These are phyloP conservation scores for Linderniella brevidens DNA, from an alignment of 257 asterid genomes.

Conservation along the genomic window DNA sequence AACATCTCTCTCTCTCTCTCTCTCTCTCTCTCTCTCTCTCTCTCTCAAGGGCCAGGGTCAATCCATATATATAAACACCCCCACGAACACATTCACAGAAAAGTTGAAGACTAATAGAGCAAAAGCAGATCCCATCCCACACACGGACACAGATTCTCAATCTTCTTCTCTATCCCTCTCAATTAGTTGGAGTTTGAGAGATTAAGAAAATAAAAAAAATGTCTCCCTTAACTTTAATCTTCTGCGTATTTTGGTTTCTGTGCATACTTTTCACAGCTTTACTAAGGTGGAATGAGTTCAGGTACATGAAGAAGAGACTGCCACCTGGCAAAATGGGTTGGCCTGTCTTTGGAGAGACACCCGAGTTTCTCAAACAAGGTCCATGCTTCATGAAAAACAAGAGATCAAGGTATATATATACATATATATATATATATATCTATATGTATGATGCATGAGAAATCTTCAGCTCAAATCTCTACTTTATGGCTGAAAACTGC, in stretches of 20 bases:
- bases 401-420: conserved; percentile 53
- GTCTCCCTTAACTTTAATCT: conserved; percentile 42
- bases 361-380: conserved; percentile 90
- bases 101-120: conserved; percentile 15
- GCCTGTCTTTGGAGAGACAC: conserved; percentile 96
- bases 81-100: conserved; percentile 56
- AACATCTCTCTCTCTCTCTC: too few species aligned
- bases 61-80: conserved; percentile 41
- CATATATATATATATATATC: not conserved
- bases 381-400: conserved; percentile 85
- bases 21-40: too few species aligned
- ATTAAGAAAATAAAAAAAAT: conserved; percentile 31
- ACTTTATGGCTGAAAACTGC: not conserved
- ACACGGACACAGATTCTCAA: too few species aligned
- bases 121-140: conserved; percentile 31
- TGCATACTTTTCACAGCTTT: conserved; percentile 55
- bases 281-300: conserved; percentile 77
- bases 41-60: too few species aligned
- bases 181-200: conserved; percentile 18
- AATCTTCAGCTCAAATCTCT: not conserved
- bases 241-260: conserved; percentile 43
- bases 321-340: conserved; percentile 99
- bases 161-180: conserved; percentile 12
- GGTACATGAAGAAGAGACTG: conserved; percentile 60
- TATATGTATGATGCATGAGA: not conserved